Evolutionary conservation across 1,284 basidiomycete genomes (phyloP), one percentile per base, ranked within the genome.

Genomic region (Stereum hirsutum): DNA sequence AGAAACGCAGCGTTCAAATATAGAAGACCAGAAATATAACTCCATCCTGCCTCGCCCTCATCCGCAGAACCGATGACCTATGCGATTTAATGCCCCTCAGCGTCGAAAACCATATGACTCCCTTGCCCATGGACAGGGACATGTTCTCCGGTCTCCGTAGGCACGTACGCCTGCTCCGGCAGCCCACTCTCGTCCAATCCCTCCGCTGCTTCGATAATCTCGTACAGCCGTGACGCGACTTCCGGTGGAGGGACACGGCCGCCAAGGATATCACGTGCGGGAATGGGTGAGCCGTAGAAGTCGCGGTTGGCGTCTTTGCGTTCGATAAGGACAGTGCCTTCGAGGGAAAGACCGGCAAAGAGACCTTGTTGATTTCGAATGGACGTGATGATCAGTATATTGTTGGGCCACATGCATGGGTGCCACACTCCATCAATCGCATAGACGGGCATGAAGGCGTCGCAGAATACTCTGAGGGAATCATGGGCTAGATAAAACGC

Each of bases 221-320:
- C 95, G 62, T 98, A 98, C 58, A 99, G 67, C 48, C 78, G 75
- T 21, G 88, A 91, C 0, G 95, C 95, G 42, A 95, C 91, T 64
- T 98, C 95, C 0, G 95, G 95, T 8, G 95, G 90, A 1, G 95
- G 95, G 0, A 98, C 93, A 31, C 87, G 85, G 32, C 95, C 94
- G 45, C 84, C 75, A 19, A 98, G 77, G 51, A 99, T 90, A 60
- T 96, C 92, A 38, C 77, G 74, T 0, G 91, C 89, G 1, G 94
- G 89, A 19, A 99, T 83, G 10, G 81, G 70, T 14, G 90, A 92
- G 8, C 95, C 96, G 57, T 99, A 99, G 66, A 98, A 99, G 24
- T 93, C 90, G 43, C 82, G 77, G 60, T 94, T 94, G 43, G 92
- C 85, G 59, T 97, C 93, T 60, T 91, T 94, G 54, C 95, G 79